Evolutionary conservation across 139 green algal genomes (phyloP), one percentile per base, ranked within the genome.

Genomic region (Choricystis sp.): DNA sequence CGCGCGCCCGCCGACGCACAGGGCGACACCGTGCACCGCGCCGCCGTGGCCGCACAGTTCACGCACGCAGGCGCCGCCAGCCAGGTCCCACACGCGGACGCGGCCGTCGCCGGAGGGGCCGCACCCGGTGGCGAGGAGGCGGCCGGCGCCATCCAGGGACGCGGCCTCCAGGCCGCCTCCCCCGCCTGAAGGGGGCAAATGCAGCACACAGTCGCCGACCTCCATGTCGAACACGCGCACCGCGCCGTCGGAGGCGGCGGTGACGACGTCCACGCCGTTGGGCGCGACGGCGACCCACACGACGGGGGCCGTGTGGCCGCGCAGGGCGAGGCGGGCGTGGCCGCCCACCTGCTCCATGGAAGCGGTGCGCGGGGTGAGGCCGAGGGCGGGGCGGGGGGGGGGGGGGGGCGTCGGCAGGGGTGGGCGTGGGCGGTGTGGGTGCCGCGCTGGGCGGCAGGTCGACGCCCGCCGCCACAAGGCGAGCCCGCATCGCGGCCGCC

Each of bases 201-300:
- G 65, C 73, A 89, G 78, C 49, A 87, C 76, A 52, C 85, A 93
- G 63, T 92, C 85, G 1, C 86, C 86, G 29, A 91, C 85, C 60
- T 79, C 68, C 59, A 91, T 69, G 73, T 94, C 86, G 84, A 85
- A 94, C 28, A 94, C 81, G 23, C 83, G 72, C 1, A 75, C 80
- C 0, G 75, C 89, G 40, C 72, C 70, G 60, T 94, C 86, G 0
- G 74, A 63, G 16, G 70, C 63, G 71, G 67, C 79, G 23, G 82
- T 92, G 24, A 93, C 68, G 16, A 86, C 75, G 49, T 93, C 85
- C 26, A 74, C 78, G 61, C 82, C 82, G 30, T 83, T 79, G 19
- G 83, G 81, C 0, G 79, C 73, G 27, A 94, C 82, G 56, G 84
- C 66, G 26, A 93, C 75, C 16, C 79, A 68, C 2, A 27, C 67